Percentiles rank a stretch among this genome's conserved stretches.
Conservation (phyloP, 768 basidiomycete species). For the Mycena belliarum region DNA sequence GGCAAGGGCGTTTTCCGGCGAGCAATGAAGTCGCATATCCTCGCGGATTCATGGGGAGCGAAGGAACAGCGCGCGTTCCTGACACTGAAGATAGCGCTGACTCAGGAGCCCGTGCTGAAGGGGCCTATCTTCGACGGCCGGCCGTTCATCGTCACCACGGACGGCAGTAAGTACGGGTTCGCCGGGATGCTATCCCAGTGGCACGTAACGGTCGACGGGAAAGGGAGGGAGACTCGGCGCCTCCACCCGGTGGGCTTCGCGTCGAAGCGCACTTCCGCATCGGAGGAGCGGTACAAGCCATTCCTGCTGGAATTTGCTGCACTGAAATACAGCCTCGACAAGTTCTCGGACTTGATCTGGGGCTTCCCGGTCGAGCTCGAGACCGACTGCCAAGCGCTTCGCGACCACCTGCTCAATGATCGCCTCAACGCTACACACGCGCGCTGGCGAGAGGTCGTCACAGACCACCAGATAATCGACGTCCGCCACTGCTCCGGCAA, state of each 20-base stretch:
- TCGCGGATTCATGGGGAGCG: constrained; percentile 14
- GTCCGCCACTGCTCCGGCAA: constrained; percentile 25
- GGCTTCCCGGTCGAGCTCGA: constrained; percentile 26
- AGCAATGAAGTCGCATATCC: constrained; percentile 22
- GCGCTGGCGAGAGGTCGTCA: constrained; percentile 23
- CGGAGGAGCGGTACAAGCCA: constrained; percentile 31
- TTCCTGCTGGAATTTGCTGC: constrained; percentile 35
- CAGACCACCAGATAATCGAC: constrained; percentile 21
- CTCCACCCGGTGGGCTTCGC: constrained; percentile 27
- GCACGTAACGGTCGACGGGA: constrained; percentile 5
- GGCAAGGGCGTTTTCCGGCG: constrained; percentile 29
- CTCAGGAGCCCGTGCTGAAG: constrained; percentile 23
- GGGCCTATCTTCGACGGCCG: constrained; percentile 25
- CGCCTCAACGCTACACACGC: constrained; percentile 27
- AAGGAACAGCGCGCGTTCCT: constrained; percentile 27
- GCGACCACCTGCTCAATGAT: constrained; percentile 26
- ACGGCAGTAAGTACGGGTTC: constrained; percentile 32
- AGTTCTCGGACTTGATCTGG: constrained; percentile 24
- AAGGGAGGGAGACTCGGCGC: constrained; percentile 13
- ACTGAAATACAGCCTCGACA: constrained; percentile 20
- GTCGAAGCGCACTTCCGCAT: constrained; percentile 16
- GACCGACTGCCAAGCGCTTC: constrained; percentile 21
- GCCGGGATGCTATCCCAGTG: constrained; percentile 27
- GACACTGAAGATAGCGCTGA: constrained; percentile 23
- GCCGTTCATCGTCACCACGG: constrained; percentile 31